Percentiles rank a stretch among this genome's conserved stretches.
Conservation (phyloP, 1,284 basidiomycete genomes). For the Ceratobasidium sp. region DNA sequence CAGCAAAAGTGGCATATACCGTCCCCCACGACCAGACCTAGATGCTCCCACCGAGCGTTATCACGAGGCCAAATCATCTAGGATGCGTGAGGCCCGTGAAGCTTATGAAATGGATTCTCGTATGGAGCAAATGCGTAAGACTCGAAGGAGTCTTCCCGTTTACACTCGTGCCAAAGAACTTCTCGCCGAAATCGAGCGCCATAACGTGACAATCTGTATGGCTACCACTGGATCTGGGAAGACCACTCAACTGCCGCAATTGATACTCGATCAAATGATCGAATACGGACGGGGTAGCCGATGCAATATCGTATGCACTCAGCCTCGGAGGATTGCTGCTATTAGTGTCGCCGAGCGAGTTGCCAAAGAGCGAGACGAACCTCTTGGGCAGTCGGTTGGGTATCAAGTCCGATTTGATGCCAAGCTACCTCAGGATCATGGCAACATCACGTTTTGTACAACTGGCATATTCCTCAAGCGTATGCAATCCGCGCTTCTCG, state of each 20-base stretch:
- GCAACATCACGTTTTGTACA: conserved; percentile 93
- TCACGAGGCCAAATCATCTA: conserved; percentile 67
- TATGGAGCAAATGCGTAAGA: conserved; percentile 73
- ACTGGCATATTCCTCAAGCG: conserved; percentile 91
- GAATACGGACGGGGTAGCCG: conserved; percentile 79
- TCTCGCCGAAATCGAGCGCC: conserved; percentile 74
- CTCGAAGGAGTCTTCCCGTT: conserved; percentile 78
- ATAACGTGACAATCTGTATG: conserved; percentile 94
- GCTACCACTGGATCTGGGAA: conserved; percentile 96
- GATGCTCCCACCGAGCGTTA: conserved; percentile 51
- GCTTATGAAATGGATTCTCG: conserved; percentile 72
- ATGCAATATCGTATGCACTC: conserved; percentile 95
- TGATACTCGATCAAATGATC: conserved; percentile 89
- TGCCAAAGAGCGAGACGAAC: conserved; percentile 87
- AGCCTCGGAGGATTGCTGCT: conserved; percentile 91
- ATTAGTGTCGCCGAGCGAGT: conserved; percentile 94
- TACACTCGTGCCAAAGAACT: conserved; percentile 72
- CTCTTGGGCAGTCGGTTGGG: conserved; percentile 78
- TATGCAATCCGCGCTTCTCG: conserved; percentile 80
- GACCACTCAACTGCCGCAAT: conserved; percentile 94
- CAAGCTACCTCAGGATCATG: conserved; percentile 82
- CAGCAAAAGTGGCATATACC: conserved; percentile 48
- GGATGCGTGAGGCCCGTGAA: conserved; percentile 66
- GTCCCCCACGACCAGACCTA: conserved; percentile 46
- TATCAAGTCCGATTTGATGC: conserved; percentile 95